phyloP scores from a whole-genome alignment of 2,329 filamentous ascomycete species.

The Hymenoscyphus salicellus region DNA sequence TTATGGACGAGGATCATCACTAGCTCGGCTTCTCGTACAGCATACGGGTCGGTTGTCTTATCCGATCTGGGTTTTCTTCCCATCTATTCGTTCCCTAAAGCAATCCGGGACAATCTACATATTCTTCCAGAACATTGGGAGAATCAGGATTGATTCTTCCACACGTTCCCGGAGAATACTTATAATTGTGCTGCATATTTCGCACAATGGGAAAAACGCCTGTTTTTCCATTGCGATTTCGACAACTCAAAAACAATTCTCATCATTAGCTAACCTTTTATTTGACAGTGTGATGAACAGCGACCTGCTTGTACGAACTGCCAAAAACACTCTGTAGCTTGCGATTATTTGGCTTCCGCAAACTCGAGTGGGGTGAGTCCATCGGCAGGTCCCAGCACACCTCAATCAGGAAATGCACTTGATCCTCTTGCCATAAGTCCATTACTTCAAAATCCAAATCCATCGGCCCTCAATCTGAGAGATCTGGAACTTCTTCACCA shows the following conservation, averaged over 20 bases:
- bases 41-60: no score
- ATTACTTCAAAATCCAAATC: constrained; percentile 3
- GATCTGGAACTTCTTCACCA: constrained; percentile 55
- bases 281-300: constrained; percentile 41
- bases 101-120: no score
- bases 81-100: no score
- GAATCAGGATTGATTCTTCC: no score
- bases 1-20: background rate
- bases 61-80: no score
- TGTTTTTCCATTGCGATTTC: background rate
- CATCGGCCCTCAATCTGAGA: constrained; percentile 37
- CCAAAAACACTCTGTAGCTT: constrained; percentile 41
- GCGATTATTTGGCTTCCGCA: constrained; percentile 36
- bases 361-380: constrained; percentile 15
- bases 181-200: background rate
- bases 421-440: background rate
- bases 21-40: background rate
- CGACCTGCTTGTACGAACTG: constrained; percentile 42
- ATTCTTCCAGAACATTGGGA: no score
- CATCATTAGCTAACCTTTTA: background rate
- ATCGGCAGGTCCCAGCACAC: constrained; percentile 4
- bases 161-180: background rate
- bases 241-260: background rate
- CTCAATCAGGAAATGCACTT: background rate
- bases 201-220: background rate